Percentiles rank a stretch among this genome's conserved stretches.
Conservation (phyloP, 176 grass and related monocot genomes). For the Lolium multiflorum region DNA sequence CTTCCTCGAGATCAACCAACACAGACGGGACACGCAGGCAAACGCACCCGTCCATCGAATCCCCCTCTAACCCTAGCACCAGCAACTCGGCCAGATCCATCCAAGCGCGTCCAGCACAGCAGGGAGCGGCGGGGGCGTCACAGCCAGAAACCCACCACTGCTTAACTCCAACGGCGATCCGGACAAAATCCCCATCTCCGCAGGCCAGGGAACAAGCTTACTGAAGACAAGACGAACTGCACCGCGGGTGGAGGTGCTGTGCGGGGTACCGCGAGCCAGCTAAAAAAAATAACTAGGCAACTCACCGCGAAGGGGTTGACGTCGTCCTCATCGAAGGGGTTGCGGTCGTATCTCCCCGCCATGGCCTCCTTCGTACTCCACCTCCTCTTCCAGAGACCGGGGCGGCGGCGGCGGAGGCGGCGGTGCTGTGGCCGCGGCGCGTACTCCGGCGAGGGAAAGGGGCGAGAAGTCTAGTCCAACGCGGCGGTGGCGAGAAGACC, state of each 20-base stretch:
- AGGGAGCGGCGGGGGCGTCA: neutral
- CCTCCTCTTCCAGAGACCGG: neutral
- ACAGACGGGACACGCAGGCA: constrained; percentile 16
- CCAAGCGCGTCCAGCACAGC: constrained; percentile 30
- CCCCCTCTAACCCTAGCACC: constrained; percentile 15
- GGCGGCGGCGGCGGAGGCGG: neutral
- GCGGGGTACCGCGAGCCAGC: neutral
- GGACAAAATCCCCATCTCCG: neutral
- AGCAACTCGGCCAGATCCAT: constrained; percentile 25
- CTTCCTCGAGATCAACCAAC: neutral
- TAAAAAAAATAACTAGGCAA: constrained; percentile 17
- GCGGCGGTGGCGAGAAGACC: constrained; percentile 45
- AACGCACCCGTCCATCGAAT: neutral
- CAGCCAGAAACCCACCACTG: neutral
- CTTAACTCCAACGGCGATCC: neutral
- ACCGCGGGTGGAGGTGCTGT: neutral
- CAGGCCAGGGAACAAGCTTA: neutral
- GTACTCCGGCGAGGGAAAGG: constrained; percentile 46
- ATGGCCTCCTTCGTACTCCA: constrained; percentile 46
- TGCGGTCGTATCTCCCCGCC: constrained; percentile 91
- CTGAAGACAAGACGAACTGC: neutral
- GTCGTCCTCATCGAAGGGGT: constrained; percentile 94
- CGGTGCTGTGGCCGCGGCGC: neutral
- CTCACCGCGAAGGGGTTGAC: constrained; percentile 95
- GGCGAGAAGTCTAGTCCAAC: constrained; percentile 14